A percentile compares a stretch with the other conserved stretches of the same genome.
Conservation (phyloP, 2,329 filamentous ascomycete genomes). For the Fusarium euwallaceae region DNA sequence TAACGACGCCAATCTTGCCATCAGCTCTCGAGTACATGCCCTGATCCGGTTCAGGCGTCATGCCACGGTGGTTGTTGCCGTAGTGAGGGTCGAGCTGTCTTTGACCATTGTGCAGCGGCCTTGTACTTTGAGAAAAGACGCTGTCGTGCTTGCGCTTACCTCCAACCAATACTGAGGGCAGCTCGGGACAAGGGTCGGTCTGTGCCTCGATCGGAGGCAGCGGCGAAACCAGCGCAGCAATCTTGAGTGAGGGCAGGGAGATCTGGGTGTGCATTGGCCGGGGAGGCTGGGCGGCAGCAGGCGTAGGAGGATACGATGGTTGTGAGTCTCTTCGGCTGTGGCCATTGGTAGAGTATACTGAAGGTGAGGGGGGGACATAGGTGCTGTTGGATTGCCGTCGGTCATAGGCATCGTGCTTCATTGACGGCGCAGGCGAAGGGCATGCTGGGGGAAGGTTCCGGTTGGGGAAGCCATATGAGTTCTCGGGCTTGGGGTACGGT, state of each 20-base stretch:
- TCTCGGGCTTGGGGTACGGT: constrained; percentile 56
- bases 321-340: constrained; percentile 50
- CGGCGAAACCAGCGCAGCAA: constrained; percentile 52
- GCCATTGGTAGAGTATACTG: constrained; percentile 47
- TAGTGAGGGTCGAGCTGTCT: constrained; percentile 53
- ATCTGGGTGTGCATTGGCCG: constrained; percentile 34
- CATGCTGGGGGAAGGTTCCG: constrained; percentile 49
- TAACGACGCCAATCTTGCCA: constrained; percentile 48
- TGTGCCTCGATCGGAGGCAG: constrained; percentile 54
- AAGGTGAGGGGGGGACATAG: constrained; percentile 55
- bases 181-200: constrained; percentile 46
- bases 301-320: constrained; percentile 47
- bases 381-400: constrained; percentile 53
- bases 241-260: constrained; percentile 55
- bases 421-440: constrained; percentile 47
- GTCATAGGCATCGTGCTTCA: constrained; percentile 54
- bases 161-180: constrained; percentile 46
- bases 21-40: constrained; percentile 54
- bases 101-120: constrained; percentile 54
- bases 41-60: constrained; percentile 47
- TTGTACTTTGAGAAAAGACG: constrained; percentile 50
- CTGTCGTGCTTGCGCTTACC: constrained; percentile 55
- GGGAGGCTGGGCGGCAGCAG: constrained; percentile 45
- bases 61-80: constrained; percentile 36
- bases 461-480: constrained; percentile 50